Evolutionary conservation across 2,329 filamentous ascomycete species (phyloP), one percentile per base, ranked within the genome.

Genomic region (Leptosphaerulina australis): DNA sequence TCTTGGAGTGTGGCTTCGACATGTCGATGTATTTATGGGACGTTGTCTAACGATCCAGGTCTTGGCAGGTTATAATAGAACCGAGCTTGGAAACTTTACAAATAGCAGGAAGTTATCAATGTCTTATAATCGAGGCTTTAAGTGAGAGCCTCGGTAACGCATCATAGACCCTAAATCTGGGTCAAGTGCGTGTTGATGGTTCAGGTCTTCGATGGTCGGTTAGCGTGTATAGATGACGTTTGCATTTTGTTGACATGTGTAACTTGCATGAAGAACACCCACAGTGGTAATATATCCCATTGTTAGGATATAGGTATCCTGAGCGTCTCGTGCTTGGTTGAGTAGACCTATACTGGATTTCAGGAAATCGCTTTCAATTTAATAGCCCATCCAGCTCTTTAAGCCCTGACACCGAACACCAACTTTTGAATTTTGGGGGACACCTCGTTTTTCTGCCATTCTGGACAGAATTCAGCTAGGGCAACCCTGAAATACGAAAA

Each of bases 1-100:
- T 68, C 39, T 60, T 57, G 37, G 67, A 71, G 38, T 66, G 60
- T 29, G 53, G 52, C 48, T 51, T 56, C 1, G 40, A 39, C 45
- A 51, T 58, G 33, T 15, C 41, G 31, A 17, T 45, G 25, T 38
- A 20, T 9, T 47, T 37, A 21, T 46, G 24, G n/a, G 12, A 20
- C 8, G 24, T 26, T 38, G 21, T 24, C 8, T 24, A 14, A 28
- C 24, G 28, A 5, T 6, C 18, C 21, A 18, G 15, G 18, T 6
- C 6, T 36, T 21, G 30, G 15, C 5, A 2, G 12, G 10, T 6
- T 12, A 17, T 9, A 24, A 34, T 33, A 17, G 30, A n/a, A n/a
- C n/a, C n/a, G n/a, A 18, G 15, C 20, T 11, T 14, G 25, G 2
- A 21, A 9, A 24, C 4, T 26, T 10, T 28, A n/a, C 15, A 36